Conservation (phyloP, 495 filamentous ascomycete species). For the Delitschia confertaspora region DNA sequence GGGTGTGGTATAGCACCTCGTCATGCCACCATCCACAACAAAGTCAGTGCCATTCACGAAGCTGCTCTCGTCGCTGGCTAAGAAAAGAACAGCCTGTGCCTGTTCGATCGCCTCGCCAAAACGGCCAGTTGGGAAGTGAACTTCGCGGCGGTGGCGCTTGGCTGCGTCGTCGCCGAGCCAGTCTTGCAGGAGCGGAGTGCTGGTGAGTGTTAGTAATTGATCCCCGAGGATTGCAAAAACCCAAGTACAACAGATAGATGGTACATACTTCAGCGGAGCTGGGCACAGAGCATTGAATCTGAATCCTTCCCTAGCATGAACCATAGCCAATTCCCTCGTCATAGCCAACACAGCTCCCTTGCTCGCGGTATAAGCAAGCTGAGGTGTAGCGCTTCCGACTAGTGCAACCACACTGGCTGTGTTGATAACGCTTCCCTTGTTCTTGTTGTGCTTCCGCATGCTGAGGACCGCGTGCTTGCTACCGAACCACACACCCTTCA, state of each 20-base stretch:
- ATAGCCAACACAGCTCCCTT: constrained; percentile 87
- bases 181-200: constrained; percentile 77
- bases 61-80: constrained; percentile 88
- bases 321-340: constrained; percentile 40
- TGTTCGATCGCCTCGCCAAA: constrained; percentile 96
- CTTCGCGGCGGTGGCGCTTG: constrained; percentile 77
- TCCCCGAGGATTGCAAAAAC: constrained; percentile 1
- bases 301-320: constrained; percentile 57
- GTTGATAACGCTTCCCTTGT: constrained; percentile 77
- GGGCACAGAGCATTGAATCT: constrained; percentile 90
- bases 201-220: constrained; percentile 21
- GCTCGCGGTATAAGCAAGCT: constrained; percentile 88
- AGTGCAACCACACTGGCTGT: constrained; percentile 89
- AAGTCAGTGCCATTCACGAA: constrained; percentile 92
- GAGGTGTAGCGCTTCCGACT: constrained; percentile 87
- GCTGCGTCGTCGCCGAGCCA: constrained; percentile 84
- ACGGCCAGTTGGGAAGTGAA: constrained; percentile 90
- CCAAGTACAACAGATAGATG: neutral
- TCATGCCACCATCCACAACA: constrained; percentile 95
- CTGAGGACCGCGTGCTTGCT: constrained; percentile 84
- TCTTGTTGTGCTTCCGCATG: constrained; percentile 72
- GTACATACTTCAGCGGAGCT: constrained; percentile 69
- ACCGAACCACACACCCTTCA: constrained; percentile 97
- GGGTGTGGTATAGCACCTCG: constrained; percentile 87
- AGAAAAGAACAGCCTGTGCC: constrained; percentile 85